These are phyloP conservation scores for Leccinum sublutescens DNA, from an alignment of 768 basidiomycete genomes.

Conservation along the genomic window DNA sequence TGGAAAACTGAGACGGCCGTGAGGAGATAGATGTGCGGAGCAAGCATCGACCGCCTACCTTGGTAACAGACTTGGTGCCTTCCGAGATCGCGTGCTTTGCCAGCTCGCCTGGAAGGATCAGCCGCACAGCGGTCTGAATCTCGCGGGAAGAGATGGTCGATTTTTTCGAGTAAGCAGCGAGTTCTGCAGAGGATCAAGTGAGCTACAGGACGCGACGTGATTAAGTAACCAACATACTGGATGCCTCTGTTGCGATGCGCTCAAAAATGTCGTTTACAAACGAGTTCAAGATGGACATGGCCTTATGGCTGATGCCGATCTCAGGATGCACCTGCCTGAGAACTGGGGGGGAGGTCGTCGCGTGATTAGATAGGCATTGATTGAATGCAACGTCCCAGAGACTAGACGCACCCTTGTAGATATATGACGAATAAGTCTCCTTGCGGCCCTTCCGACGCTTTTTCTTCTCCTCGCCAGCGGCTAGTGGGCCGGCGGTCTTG, in stretches of 20 bases:
- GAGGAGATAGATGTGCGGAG: not conserved
- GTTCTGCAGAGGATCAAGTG: constrained; percentile 50
- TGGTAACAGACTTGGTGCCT: constrained; percentile 92
- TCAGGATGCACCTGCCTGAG: constrained; percentile 98
- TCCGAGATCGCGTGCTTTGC: constrained; percentile 76
- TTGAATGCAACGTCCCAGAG: not conserved
- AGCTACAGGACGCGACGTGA: not conserved
- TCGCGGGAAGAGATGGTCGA: constrained; percentile 98
- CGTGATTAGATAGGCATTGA: not conserved
- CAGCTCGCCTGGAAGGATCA: constrained; percentile 95
- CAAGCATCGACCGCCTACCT: constrained; percentile 40
- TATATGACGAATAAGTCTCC: constrained; percentile 93
- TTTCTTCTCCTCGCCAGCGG: constrained; percentile 76
- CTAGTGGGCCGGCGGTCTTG: constrained; percentile 48
- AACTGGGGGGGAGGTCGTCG: constrained; percentile 42
- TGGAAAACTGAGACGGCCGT: constrained; percentile 57
- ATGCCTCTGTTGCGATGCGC: constrained; percentile 89
- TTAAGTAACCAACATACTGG: constrained; percentile 49
- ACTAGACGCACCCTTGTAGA: constrained; percentile 70
- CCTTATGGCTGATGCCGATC: constrained; percentile 96
- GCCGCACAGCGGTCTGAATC: constrained; percentile 95
- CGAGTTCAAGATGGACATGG: constrained; percentile 94
- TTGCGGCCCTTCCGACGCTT: constrained; percentile 83
- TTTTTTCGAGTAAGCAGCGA: constrained; percentile 97
- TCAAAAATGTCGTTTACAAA: constrained; percentile 97